Evolutionary conservation across 257 asterid genomes (phyloP).

Genomic region (Przewalskia tangutica): DNA sequence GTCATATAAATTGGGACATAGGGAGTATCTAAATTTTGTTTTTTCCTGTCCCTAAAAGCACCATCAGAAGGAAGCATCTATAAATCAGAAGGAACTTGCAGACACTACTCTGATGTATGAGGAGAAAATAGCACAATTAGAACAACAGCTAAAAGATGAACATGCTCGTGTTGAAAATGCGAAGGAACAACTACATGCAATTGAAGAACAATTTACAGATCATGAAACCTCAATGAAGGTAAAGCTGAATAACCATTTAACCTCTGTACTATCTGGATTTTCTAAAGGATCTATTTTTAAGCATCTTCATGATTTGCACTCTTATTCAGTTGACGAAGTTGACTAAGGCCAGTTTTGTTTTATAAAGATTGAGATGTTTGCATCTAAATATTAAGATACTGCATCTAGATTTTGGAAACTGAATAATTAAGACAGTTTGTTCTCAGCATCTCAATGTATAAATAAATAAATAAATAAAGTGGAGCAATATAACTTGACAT

Average conservation of each 20-base stretch:
- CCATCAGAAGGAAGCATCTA: constrained; percentile 47
- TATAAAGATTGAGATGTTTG: not conserved
- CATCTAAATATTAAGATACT: not conserved
- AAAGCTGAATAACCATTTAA: constrained; percentile 1
- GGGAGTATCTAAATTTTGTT: constrained; percentile 8
- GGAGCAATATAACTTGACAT: not conserved
- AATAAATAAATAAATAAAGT: not conserved
- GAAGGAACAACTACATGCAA: constrained; percentile 43
- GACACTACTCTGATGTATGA: constrained; percentile 76
- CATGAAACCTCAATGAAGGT: constrained; percentile 52
- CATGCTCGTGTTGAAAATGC: constrained; percentile 24
- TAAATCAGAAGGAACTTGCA: constrained; percentile 51
- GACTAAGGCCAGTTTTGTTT: not conserved
- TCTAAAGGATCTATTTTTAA: not conserved
- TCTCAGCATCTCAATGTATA: not conserved
- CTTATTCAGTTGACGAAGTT: not conserved
- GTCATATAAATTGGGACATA: too few species aligned
- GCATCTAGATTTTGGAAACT: not conserved
- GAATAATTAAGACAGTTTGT: not conserved
- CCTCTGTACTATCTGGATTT: not conserved
- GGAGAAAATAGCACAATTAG: constrained; percentile 42
- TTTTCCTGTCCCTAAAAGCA: constrained; percentile 20
- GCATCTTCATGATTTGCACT: not conserved
- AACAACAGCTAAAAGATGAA: constrained; percentile 48
- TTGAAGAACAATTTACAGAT: constrained; percentile 28